Percentiles rank a stretch among this genome's conserved stretches.
phyloP scores from a whole-genome alignment of 2,329 filamentous ascomycete genomes.

The Tolypocladium amazonense region DNA sequence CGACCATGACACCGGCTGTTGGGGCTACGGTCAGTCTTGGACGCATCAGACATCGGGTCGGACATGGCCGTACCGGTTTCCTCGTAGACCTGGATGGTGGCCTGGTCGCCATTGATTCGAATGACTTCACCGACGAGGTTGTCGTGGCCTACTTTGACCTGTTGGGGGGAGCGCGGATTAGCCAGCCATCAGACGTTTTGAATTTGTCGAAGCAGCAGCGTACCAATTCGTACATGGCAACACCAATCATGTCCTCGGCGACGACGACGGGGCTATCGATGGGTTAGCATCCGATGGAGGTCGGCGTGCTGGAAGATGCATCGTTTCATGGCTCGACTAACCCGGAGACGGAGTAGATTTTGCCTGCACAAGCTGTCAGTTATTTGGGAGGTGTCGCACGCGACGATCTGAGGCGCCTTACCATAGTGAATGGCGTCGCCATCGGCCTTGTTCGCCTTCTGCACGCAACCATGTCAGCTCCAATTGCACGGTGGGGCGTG shows the following conservation, averaged over 20 bases:
- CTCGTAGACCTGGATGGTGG: constrained; percentile 97
- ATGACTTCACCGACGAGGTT: constrained; percentile 95
- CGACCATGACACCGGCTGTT: constrained; percentile 87
- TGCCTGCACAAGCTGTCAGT: constrained; percentile 31
- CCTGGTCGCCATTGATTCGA: constrained; percentile 90
- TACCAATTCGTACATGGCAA: constrained; percentile 99
- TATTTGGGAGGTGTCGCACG: not conserved
- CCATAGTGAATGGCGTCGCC: constrained; percentile 28
- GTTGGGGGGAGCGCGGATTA: not conserved
- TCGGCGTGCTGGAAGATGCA: not conserved
- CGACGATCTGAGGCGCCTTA: constrained; percentile 15
- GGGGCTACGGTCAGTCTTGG: not conserved
- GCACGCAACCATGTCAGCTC: constrained; percentile 10
- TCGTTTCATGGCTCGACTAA: constrained; percentile 23
- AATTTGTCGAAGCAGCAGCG: constrained; percentile 16
- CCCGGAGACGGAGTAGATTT: constrained; percentile 54
- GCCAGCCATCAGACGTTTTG: not conserved
- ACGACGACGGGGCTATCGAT: constrained; percentile 72
- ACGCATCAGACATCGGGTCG: not conserved
- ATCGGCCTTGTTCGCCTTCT: constrained; percentile 24
- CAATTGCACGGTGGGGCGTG: constrained; percentile 7
- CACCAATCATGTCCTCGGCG: constrained; percentile 96
- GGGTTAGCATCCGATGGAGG: constrained; percentile 8
- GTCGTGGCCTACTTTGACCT: constrained; percentile 90
- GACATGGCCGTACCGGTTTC: constrained; percentile 65